Base-by-base conservation (phyloP, 1,284 basidiomycete genomes). In the Boletus hoseneyae region DNA sequence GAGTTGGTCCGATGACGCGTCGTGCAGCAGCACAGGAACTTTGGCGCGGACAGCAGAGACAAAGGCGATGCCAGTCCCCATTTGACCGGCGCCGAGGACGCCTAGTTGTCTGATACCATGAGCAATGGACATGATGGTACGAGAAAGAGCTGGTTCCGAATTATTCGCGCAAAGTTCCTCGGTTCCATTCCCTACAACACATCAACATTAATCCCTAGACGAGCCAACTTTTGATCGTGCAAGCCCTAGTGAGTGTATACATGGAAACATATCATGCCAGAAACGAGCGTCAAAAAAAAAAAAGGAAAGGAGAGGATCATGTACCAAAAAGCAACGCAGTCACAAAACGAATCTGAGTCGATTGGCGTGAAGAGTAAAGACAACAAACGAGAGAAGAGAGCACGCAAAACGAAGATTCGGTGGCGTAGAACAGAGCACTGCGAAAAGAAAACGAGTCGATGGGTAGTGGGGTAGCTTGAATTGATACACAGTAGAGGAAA, bases 1-100 rank as follows among this genome's bases (percentile, higher is more conserved):
- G 41, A 93, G 73, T 63, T 91, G 88, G 13, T 78, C 74, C 3
- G 72, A 57, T 11, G 82, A 85, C 37, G 72, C 73, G 74, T 93
- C 90, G 58, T 88, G 78, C 18, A 93, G 68, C 18, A 88, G 69
- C 2, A 93, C 89, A 4, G 87, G 82, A 8, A 90, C 82, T 60
- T 83, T 83, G 38, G 90, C 90, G 34, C 82, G 78, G 15, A 92
- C 73, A 43, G 91, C 87, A 7, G 92, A 80, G 33, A 95, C 90
- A 46, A 90, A 80, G 35, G 92, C 90, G 49, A 96, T 95, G 2
- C 93, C 93, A 1, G 83, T 80, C 54, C 87, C 91, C 90, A 92
- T 92, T 65, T 93, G 90, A 43, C 90, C 90, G n/a, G 87, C 83
- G 41, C 89, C 88, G 27, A 90, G 73, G 52, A 90, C 80, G 16